Evolutionary conservation across 305 asterid genomes (phyloP), one percentile per base, ranked within the genome.

Genomic region (Ajuga reptans): DNA sequence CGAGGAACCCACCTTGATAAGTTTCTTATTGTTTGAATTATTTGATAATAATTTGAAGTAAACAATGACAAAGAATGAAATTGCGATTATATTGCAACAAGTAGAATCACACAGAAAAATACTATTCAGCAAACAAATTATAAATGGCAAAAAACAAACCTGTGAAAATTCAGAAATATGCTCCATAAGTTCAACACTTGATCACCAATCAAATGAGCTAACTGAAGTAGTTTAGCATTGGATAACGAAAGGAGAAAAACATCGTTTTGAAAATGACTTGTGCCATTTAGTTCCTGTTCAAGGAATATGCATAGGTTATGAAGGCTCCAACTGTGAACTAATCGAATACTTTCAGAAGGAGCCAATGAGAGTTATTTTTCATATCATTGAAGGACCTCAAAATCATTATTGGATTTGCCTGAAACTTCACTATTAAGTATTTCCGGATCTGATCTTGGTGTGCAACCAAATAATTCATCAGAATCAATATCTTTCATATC

Each of bases 91-190:
- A 37, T 68, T 29, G 59, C 56, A 70, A 59, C 58, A 14, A 33
- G 4, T 47, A 61, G 37, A 74, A 53, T 59, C 39, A 52, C 47
- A 74, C 70, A 46, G 65, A 53, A 14, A 31, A 47, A 62, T 21
- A 51, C 16, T 62, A 34, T 56, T 63, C 53, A 65, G 15, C 37
- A 53, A 64, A 64, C 31, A 39, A 41, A 3, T 41, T 16, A 69
- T 47, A 66, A 61, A 75, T 53, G 66, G 57, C 63, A 68, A 70
- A 21, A 21, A 56, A 70, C 84, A 74, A 77, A 90, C 96, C 96
- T 90, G 90, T 90, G 96, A 81, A 90, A 84, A 79, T 76, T 86
- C 75, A 87, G 75, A 81, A 90, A 87, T 71, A 80, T 68, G 78
- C 84, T 76, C 96, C 96, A 90, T 51, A 90, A 76, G 79, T 82